phyloP scores from a whole-genome alignment of 2,329 filamentous ascomycete genomes.

The Pseudogymnoascus sp. region DNA sequence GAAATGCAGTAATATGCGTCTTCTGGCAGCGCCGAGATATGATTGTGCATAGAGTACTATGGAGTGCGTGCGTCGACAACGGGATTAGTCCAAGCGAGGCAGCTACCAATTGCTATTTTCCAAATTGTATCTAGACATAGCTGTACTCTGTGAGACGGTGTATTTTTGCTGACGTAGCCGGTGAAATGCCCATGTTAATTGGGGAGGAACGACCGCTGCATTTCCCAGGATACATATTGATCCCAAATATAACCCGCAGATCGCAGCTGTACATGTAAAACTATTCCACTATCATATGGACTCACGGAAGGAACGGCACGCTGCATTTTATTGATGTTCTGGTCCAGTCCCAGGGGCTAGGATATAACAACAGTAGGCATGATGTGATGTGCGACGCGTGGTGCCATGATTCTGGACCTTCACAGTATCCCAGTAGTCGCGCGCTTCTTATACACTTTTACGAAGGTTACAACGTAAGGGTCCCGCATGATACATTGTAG shows the following conservation, averaged over 20 bases:
- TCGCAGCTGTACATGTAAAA: background rate
- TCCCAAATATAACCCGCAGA: slow-evolving; percentile 1
- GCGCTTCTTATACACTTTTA: background rate
- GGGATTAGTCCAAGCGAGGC: background rate
- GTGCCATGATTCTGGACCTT: background rate
- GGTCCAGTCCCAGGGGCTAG: background rate
- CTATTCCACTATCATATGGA: background rate
- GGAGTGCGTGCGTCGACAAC: background rate
- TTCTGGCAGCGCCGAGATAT: background rate
- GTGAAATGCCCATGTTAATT: background rate
- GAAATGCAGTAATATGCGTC: background rate
- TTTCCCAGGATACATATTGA: background rate
- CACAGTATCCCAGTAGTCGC: background rate
- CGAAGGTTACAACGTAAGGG: background rate
- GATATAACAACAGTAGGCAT: background rate
- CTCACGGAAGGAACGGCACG: background rate
- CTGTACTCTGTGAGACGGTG: background rate
- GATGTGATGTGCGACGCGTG: background rate
- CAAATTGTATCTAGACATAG: background rate
- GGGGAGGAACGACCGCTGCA: background rate
- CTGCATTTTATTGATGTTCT: background rate
- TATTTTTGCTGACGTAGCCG: background rate
- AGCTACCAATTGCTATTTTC: background rate
- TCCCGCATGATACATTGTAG: background rate
- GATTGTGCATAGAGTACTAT: background rate